Evolutionary conservation across 495 filamentous ascomycete genomes (phyloP).

Genomic region (Bacidia gigantensis): DNA sequence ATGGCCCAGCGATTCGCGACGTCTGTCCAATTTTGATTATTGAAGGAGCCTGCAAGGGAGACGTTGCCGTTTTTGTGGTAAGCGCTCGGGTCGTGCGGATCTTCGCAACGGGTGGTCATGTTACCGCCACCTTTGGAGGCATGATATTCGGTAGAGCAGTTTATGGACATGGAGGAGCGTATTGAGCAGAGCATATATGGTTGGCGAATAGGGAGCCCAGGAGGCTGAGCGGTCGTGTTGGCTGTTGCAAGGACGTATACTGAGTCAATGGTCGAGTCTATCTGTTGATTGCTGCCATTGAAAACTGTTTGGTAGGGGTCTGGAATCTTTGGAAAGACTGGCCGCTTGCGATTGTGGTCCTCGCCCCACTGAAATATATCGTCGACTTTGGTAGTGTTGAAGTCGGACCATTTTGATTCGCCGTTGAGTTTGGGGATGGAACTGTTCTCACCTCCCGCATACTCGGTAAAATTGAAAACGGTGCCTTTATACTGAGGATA

Average conservation of each 20-base stretch:
- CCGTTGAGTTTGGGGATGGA: slow-evolving; percentile 13
- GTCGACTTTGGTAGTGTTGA: slow-evolving; percentile 50
- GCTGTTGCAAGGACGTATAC: slow-evolving; percentile 53
- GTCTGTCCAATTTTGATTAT: slow-evolving; percentile 41
- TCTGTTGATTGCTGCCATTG: slow-evolving; percentile 37
- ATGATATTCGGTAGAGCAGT: slow-evolving; percentile 50
- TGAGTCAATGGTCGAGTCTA: slow-evolving; percentile 27
- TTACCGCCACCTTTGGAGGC: slow-evolving; percentile 40
- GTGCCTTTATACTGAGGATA: slow-evolving; percentile 37
- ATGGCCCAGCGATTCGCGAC: slow-evolving; percentile 43
- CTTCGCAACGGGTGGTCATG: slow-evolving; percentile 44
- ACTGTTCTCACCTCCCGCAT: slow-evolving; percentile 17
- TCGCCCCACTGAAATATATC: slow-evolving; percentile 52
- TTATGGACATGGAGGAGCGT: slow-evolving; percentile 38
- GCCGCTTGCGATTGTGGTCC: slow-evolving; percentile 36
- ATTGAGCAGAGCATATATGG: slow-evolving; percentile 52
- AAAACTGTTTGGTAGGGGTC: slow-evolving; percentile 49
- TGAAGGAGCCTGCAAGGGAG: slow-evolving; percentile 7
- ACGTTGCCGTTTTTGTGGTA: slow-evolving; percentile 31
- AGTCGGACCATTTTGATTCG: slow-evolving; percentile 17
- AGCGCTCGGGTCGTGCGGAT: slow-evolving; percentile 32
- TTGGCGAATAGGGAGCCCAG: not conserved
- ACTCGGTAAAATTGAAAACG: slow-evolving; percentile 25
- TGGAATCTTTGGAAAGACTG: slow-evolving; percentile 52
- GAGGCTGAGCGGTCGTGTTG: slow-evolving; percentile 12